Evolutionary conservation across 106 monocot species (phyloP).

Genomic region (Ottelia alismoides): DNA sequence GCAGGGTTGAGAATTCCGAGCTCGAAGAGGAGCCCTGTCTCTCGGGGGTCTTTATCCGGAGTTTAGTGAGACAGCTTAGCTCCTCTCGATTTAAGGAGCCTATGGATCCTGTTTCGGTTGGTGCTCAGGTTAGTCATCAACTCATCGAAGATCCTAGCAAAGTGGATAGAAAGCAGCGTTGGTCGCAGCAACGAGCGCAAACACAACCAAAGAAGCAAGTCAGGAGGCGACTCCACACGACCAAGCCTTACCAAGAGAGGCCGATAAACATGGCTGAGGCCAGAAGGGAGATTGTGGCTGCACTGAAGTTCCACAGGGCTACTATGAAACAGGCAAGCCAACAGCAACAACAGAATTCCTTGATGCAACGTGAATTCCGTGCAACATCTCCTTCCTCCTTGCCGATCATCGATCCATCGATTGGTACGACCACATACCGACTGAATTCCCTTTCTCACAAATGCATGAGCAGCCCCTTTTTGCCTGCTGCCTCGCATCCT

Average conservation of each 20-base stretch:
- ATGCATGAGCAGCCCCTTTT: no score
- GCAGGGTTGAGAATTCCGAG: conserved; percentile 18
- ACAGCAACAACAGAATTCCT: conserved; percentile 22
- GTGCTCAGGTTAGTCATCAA: conserved; percentile 44
- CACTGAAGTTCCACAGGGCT: no score
- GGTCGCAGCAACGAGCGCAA: background rate
- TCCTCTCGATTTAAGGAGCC: conserved; percentile 33
- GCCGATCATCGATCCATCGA: conserved; percentile 5
- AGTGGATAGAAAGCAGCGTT: conserved; percentile 6
- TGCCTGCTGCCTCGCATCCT: conserved; percentile 15
- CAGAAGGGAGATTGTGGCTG: no score
- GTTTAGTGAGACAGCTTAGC: conserved; percentile 65
- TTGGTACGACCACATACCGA: background rate
- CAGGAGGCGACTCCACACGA: conserved; percentile 61
- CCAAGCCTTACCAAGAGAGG: conserved; percentile 63
- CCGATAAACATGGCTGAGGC: conserved; percentile 83
- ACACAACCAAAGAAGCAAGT: conserved; percentile 62
- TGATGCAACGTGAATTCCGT: conserved; percentile 8
- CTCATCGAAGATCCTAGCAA: conserved; percentile 64
- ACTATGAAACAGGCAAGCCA: no score
- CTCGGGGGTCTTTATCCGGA: conserved; percentile 70
- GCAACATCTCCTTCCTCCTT: conserved; percentile 20
- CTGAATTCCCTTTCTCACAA: conserved; percentile 13
- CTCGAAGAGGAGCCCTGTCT: conserved; percentile 41
- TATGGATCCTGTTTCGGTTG: conserved; percentile 42